Conservation (phyloP, 805 yeast genomes). For the Phaffomyces antillensis region DNA sequence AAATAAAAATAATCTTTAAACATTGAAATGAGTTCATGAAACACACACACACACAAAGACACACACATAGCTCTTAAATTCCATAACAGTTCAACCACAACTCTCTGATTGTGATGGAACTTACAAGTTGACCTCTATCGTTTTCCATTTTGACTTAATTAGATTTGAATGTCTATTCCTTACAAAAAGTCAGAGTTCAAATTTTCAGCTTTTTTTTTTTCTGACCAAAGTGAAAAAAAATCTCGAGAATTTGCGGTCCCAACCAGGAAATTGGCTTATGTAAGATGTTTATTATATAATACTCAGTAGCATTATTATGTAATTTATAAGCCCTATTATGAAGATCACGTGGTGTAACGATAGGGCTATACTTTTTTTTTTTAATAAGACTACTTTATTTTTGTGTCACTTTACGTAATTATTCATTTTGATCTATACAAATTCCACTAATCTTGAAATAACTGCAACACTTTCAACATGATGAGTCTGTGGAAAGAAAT, state of each 20-base stretch:
- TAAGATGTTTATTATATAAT: background rate
- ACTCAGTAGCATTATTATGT: too few species aligned
- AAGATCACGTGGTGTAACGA: too few species aligned
- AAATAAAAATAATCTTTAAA: too few species aligned
- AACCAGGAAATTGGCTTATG: background rate
- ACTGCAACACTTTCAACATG: conserved; percentile 89
- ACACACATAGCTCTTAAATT: too few species aligned
- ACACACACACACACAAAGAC: too few species aligned
- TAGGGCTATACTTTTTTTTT: too few species aligned
- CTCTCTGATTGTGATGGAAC: conserved; percentile 29
- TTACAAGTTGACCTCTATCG: conserved; percentile 99
- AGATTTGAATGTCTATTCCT: conserved; percentile 1
- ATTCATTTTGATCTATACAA: background rate
- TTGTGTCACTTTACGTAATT: background rate
- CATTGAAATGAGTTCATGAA: too few species aligned
- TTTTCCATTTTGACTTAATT: conserved; percentile 82
- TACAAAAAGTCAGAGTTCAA: background rate
- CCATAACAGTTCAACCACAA: too few species aligned
- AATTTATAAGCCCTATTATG: too few species aligned
- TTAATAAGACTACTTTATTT: background rate
- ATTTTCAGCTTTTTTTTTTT: conserved; percentile 1
- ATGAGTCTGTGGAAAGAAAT: conserved; percentile 93
- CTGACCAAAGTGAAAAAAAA: background rate
- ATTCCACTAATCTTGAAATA: conserved; percentile 30
- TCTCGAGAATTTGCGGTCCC: conserved; percentile 1